phyloP scores from a whole-genome alignment of 352 stramenopile genomes.

The Phytophthora tubulina region DNA sequence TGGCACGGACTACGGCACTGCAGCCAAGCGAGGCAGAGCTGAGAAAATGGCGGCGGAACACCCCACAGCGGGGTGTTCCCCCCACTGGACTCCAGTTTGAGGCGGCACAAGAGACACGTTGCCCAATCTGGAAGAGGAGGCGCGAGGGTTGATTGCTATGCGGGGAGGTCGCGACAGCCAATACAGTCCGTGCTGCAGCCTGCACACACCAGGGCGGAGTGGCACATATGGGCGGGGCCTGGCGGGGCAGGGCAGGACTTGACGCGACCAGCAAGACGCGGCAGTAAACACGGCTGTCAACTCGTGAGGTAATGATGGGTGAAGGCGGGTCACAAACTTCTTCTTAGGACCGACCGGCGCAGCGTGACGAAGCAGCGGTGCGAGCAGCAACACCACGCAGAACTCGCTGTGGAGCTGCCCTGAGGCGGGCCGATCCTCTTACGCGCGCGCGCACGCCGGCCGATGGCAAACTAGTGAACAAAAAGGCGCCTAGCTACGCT shows the following conservation, averaged over 20 bases:
- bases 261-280: constrained; percentile 8
- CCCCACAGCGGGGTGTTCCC: not conserved
- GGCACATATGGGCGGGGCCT: not conserved
- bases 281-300: constrained; percentile 13
- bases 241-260: not conserved
- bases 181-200: not conserved
- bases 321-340: constrained; percentile 26
- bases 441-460: no score
- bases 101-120: constrained; percentile 6
- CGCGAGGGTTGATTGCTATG: constrained; percentile 26
- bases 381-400: not conserved
- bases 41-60: constrained; percentile 1
- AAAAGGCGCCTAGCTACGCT: constrained; percentile 26
- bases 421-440: no score
- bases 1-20: not conserved
- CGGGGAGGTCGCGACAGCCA: not conserved
- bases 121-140: not conserved
- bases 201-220: not conserved
- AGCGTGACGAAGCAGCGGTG: not conserved
- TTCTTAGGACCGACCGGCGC: constrained; percentile 10
- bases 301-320: constrained; percentile 32
- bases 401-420: not conserved
- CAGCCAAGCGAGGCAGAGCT: not conserved
- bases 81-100: no score
- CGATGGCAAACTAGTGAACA: constrained; percentile 23